Base-by-base conservation (phyloP, 306 rosid species). In the Prinsepia uniflora region DNA sequence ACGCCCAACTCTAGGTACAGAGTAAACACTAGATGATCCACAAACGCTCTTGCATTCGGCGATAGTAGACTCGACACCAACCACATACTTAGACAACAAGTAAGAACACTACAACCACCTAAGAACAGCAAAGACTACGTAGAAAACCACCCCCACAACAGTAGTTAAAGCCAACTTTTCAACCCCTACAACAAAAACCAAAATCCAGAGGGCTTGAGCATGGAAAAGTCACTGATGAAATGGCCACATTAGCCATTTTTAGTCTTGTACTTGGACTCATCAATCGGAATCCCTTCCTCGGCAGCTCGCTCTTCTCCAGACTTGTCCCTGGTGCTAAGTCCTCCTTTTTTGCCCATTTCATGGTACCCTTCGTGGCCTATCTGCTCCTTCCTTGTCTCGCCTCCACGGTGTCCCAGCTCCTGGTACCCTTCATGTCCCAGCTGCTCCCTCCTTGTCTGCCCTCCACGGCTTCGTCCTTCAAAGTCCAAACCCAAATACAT, bases 311-410 rank as follows among this genome's bases (percentile, higher is more conserved):
- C 84, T 57, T 36, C 88, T 49, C 82, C 91, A 10, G 86, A 81
- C 74, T 70, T 86, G 20, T 82, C 86, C 78, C 41, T 72, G 19
- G 89, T 80, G 81, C 84, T 83, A 4, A 86, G 85, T 0, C 97
- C 92, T 8, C 96, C 97, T 66, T 85, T 88, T 46, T 82, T 83
- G 0, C 92, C 95, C 95, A 88, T 84, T 66, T 86, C 87, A 64
- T 78, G 78, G 48, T 75, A 82, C 52, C 86, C 78, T 8, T 75
- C 78, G 1, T 48, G 74, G 0, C 77, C 79, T 0, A 71, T 15
- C 81, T 70, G 78, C 72, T 81, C 66, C 68, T 52, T 83, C 63
- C 75, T 59, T 0, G 77, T 63, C 72, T 61, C 72, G 4, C 92
- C 30, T 58, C 92, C 69, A 3, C 34, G 66, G 2, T 34, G 46